These are phyloP conservation scores for Scedosporium boydii DNA, from an alignment of 2,329 filamentous ascomycete genomes.

Conservation along the genomic window DNA sequence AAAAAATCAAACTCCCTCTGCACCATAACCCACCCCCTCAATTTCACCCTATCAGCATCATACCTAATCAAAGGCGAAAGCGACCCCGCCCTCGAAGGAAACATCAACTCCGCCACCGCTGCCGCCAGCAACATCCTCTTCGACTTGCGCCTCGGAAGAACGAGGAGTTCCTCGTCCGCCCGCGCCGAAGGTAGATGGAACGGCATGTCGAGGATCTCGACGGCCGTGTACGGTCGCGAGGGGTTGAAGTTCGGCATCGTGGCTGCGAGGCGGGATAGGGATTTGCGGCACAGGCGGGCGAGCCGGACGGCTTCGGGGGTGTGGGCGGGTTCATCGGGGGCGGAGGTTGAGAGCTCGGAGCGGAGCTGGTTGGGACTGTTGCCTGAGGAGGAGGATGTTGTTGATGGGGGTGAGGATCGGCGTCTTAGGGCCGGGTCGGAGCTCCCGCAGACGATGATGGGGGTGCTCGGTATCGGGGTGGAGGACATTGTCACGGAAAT, in stretches of 20 bases:
- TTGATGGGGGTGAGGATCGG: not conserved
- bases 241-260: conserved; percentile 19
- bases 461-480: not conserved
- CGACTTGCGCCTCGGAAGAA: conserved; percentile 25
- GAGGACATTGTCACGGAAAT: not conserved
- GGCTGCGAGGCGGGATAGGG: conserved; percentile 18
- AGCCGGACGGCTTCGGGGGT: conserved; percentile 17
- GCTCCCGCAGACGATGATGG: conserved; percentile 4
- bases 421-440: not conserved
- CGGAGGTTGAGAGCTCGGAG: not conserved
- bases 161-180: conserved; percentile 20
- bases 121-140: conserved; percentile 19
- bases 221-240: conserved; percentile 20
- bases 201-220: conserved; percentile 25
- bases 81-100: conserved; percentile 23
- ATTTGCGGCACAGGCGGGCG: conserved; percentile 18
- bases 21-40: conserved; percentile 24
- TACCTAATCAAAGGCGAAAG: conserved; percentile 27
- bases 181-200: conserved; percentile 16
- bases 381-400: not conserved
- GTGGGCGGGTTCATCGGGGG: not conserved
- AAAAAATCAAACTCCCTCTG: conserved; percentile 26
- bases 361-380: not conserved
- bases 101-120: conserved; percentile 21
- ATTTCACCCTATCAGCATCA: conserved; percentile 24